These are phyloP conservation scores for Populus euphratica DNA, from an alignment of 345 rosid genomes.

Conservation along the genomic window DNA sequence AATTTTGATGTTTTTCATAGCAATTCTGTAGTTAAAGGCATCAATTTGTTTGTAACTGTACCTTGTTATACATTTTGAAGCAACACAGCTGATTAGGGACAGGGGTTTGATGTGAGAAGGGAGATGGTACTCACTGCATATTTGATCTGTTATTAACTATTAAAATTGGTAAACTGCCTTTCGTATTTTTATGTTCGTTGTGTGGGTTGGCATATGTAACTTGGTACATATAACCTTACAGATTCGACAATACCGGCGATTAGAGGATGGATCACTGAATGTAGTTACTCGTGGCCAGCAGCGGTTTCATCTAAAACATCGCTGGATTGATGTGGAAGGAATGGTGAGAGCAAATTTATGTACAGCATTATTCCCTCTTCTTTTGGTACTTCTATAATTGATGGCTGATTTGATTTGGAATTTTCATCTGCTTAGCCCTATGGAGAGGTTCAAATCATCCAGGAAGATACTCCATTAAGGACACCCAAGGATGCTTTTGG, in stretches of 20 bases:
- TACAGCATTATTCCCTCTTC: neutral
- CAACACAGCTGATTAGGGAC: neutral
- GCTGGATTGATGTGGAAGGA: slow-evolving; percentile 86
- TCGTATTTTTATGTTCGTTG: neutral
- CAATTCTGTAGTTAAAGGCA: neutral
- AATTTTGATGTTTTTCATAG: neutral
- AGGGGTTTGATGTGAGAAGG: neutral
- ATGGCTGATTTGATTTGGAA: slow-evolving; percentile 16
- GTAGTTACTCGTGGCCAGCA: slow-evolving; percentile 93
- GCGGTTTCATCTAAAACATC: slow-evolving; percentile 66
- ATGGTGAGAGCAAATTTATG: slow-evolving; percentile 48
- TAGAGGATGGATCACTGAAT: slow-evolving; percentile 83
- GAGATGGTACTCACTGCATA: neutral
- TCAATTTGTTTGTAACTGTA: neutral
- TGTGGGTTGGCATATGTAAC: neutral
- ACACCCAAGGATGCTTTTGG: slow-evolving; percentile 72
- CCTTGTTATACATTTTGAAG: neutral
- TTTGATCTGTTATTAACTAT: neutral
- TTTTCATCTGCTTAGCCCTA: slow-evolving; percentile 48
- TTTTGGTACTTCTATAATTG: neutral
- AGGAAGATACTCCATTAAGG: slow-evolving; percentile 80
- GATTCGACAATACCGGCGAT: slow-evolving; percentile 81
- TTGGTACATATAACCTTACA: slow-evolving; percentile 23
- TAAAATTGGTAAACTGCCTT: neutral
- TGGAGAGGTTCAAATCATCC: slow-evolving; percentile 82